phyloP scores from a whole-genome alignment of 1,284 basidiomycete species.

The Caloboletus inedulis region DNA sequence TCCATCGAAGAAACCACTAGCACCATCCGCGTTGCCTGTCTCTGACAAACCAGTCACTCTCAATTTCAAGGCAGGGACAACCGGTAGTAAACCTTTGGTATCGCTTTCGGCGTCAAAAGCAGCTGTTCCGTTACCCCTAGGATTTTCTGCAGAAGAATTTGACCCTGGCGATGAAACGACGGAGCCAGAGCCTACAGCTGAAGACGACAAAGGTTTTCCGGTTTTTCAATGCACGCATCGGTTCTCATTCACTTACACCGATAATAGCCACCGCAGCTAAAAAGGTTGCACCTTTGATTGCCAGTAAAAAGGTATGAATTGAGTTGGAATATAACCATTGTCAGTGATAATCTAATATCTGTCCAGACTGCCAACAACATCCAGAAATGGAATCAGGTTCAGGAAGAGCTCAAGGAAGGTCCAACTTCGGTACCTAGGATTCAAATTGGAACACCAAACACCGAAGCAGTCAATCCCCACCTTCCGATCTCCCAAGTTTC shows the following conservation, averaged over 20 bases:
- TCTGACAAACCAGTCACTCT: conserved; percentile 77
- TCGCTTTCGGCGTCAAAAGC: conserved; percentile 26
- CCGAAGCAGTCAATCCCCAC: conserved; percentile 6
- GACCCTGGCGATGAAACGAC: conserved; percentile 41
- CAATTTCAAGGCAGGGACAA: conserved; percentile 55
- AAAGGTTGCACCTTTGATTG: conserved; percentile 79
- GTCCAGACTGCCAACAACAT: conserved; percentile 82
- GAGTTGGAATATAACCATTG: not conserved
- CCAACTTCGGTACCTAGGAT: conserved; percentile 27
- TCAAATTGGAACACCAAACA: conserved; percentile 10
- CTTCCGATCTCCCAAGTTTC: conserved; percentile 4
- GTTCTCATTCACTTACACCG: conserved; percentile 27
- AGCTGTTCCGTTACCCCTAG: conserved; percentile 46
- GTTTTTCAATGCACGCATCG: conserved; percentile 10
- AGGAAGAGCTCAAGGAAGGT: conserved; percentile 70
- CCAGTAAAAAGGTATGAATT: conserved; percentile 81
- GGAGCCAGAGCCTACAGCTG: conserved; percentile 31
- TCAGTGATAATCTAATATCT: not conserved
- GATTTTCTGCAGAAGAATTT: conserved; percentile 49
- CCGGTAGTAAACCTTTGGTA: conserved; percentile 39
- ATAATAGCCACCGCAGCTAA: conserved; percentile 56
- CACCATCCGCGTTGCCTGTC: conserved; percentile 57
- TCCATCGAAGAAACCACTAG: conserved; percentile 22
- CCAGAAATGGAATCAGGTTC: conserved; percentile 92
- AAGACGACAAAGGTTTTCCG: conserved; percentile 56